Evolutionary conservation across 164 flowering plant species (phyloP), one percentile per base, ranked within the genome.

Genomic region (Amborella trichopoda): DNA sequence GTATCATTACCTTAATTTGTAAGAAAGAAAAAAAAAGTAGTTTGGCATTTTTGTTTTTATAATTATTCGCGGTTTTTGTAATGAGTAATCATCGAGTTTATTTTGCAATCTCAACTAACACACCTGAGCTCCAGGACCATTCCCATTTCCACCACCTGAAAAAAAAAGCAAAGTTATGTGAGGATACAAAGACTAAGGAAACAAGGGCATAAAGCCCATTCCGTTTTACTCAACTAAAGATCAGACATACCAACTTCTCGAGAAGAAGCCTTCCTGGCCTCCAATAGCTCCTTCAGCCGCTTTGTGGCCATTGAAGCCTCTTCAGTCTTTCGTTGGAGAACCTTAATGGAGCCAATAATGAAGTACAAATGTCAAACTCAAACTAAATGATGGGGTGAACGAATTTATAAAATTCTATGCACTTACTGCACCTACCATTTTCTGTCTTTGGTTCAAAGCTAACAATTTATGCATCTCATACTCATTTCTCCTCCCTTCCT

Each of bases 381-480:
- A n/a, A n/a, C n/a, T n/a, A n/a, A n/a, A n/a, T n/a, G n/a, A n/a
- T n/a, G n/a, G n/a, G n/a, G n/a, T n/a, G n/a, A n/a, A 11, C 18
- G 41, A 10, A 33, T 11, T 13, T 33, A 11, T 13, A 33, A 33
- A 33, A 9, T 38, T 38, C 41, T 6, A 38, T 16, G 6, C n/a
- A 16, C 16, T 49, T 13, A 38, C 24, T 16, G 25, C 20, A 5
- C 18, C 56, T 71, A 93, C 99, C 99, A 83, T 74, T 62, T 88
- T 93, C 60, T 93, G 99, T 64, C 94, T 76, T 59, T 93, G 99
- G 55, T 83, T 93, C 57, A 93, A 64, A 48, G 99, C 87, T 50
- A 82, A 57, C 17, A 93, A 73, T 67, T 93, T 93, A 50, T 93
- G 99, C 99, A 93, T 88, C 70, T 93, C 99, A 56, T 83, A 93